Evolutionary conservation across 352 stramenopile genomes (phyloP), one percentile per base, ranked within the genome.

Genomic region (Phytopythium oedochilum): DNA sequence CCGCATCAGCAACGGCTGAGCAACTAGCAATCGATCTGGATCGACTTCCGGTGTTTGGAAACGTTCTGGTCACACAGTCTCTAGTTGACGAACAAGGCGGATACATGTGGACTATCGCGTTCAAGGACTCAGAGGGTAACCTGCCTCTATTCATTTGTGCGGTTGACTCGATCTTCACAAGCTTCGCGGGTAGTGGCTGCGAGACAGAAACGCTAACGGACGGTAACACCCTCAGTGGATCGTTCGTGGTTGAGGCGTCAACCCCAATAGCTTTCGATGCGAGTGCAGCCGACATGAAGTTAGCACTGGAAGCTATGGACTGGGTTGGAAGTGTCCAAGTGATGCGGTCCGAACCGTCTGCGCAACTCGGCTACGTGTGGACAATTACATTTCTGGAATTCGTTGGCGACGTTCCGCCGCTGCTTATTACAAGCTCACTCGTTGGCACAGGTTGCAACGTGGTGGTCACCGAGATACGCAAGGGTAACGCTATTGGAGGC

Each of bases 331-430:
- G 64, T 6, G 84, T 92, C 0, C 74, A 89, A 49, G 78, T 92
- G 2, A 63, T 68, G 9, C 75, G 70, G 23, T 77, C 70, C 0
- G 60, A 46, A 3, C 71, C 81, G 5, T 75, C 72, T 0, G 56
- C 78, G 6, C 84, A 93, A 44, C 64, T 73, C 28, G 81, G 83
- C 5, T 93, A 87, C 49, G 78, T 69, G 11, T 93, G 83, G 83
- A 89, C 67, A 0, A 72, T 93, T 36, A 88, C 81, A 7, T 93
- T 92, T 48, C 29, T 89, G 22, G 78, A 88, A 15, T 90, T 87
- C 42, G 62, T 75, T 45, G 84, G 84, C 9, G 78, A 90, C 38
- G 74, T 88, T 1, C 84, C 84, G 2, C 29, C 64, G 10, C 49
- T 94, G 3, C 39, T 67, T 7, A 67, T 83, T 15, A 88, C 80